phyloP scores from a whole-genome alignment of 1,284 basidiomycete genomes.

The Ustilago hordei region DNA sequence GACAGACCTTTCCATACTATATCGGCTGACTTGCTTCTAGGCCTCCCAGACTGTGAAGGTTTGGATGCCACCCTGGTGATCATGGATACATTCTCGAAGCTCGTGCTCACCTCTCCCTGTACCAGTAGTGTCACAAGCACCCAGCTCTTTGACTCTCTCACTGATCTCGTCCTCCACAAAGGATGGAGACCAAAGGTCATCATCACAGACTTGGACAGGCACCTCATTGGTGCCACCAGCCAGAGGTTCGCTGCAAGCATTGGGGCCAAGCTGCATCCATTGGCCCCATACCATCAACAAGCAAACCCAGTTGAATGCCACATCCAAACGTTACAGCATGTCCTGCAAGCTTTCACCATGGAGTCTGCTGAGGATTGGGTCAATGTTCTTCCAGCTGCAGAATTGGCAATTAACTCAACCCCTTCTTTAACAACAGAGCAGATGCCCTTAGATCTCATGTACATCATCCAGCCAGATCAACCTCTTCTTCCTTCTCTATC shows the following conservation, averaged over 20 bases:
- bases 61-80: not conserved
- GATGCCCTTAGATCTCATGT: not conserved
- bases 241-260: not conserved
- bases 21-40: too few relatives aligned
- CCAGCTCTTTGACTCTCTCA: not conserved
- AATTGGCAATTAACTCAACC: not conserved
- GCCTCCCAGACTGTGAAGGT: too few relatives aligned
- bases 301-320: constrained; percentile 5
- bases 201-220: not conserved
- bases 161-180: not conserved
- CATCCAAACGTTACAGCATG: not conserved
- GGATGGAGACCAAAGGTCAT: not conserved
- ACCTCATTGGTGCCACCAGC: not conserved
- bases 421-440: not conserved
- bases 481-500: not conserved
- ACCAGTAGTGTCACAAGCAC: not conserved
- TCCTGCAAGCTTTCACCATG: not conserved
- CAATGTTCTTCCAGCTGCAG: too few relatives aligned
- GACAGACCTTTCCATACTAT: too few relatives aligned
- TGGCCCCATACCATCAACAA: constrained; percentile 4
- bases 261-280: not conserved
- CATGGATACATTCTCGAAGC: not conserved
- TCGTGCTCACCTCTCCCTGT: not conserved
- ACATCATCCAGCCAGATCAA: not conserved
- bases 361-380: not conserved